phyloP scores from a whole-genome alignment of 1,284 basidiomycete genomes.

The Rhodotorula sp. region DNA sequence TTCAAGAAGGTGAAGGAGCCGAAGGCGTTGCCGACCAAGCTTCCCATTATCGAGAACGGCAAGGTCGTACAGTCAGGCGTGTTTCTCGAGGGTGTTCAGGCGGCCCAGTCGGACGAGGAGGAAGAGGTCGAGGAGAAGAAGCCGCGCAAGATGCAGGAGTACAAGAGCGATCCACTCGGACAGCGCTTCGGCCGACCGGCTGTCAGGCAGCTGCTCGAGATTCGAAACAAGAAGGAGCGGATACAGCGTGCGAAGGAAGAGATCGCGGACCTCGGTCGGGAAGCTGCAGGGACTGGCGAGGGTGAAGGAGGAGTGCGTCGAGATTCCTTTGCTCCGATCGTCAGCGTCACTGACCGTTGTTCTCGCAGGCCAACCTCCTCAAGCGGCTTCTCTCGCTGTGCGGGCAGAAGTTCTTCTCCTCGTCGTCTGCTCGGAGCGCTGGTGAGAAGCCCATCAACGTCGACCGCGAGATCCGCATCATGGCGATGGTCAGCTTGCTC shows the following conservation, averaged over 20 bases:
- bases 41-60: conserved; percentile 37
- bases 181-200: conserved; percentile 53
- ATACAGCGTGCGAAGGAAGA: conserved; percentile 60
- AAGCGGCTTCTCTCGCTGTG: conserved; percentile 83
- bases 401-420: conserved; percentile 64
- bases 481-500: conserved; percentile 85
- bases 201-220: conserved; percentile 81
- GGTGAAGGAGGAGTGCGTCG: conserved; percentile 42
- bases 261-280: conserved; percentile 57
- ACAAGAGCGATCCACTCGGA: conserved; percentile 41
- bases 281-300: conserved; percentile 42
- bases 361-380: conserved; percentile 70
- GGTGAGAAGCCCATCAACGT: conserved; percentile 64
- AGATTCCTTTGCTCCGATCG: conserved; percentile 32
- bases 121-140: conserved; percentile 18
- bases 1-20: conserved; percentile 22
- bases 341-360: conserved; percentile 22
- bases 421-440: conserved; percentile 53
- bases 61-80: conserved; percentile 29
- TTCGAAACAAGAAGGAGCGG: conserved; percentile 65
- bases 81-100: conserved; percentile 19
- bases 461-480: conserved; percentile 76
- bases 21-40: conserved; percentile 28
- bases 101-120: conserved; percentile 45
- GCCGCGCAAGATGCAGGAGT: conserved; percentile 22